Evolutionary conservation across 2,329 filamentous ascomycete genomes (phyloP), one percentile per base, ranked within the genome.

Genomic region (Byssothecium circinans): DNA sequence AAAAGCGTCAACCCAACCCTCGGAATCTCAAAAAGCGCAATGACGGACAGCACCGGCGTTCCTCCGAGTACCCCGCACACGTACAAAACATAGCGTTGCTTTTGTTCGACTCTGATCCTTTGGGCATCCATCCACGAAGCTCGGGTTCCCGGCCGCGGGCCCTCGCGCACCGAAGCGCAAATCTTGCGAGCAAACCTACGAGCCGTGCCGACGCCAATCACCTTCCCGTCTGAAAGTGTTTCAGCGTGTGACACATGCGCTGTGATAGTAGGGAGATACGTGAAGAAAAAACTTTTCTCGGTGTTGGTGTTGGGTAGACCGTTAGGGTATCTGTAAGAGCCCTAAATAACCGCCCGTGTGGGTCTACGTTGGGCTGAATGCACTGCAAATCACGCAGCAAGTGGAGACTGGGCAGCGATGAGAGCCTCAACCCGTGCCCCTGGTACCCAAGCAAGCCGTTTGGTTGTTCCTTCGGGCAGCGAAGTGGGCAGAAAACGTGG

Each of bases 361-460:
- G 49, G 41, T 44, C 43, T 18, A 18, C 19, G 41, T 50, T 51
- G 44, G 44, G 49, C 44, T 47, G 44, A 39, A 27, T 41, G 48
- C 48, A 41, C n/a, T 30, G 44, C 41, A 43, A 44, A 45, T 45
- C 39, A 33, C 27, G 48, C 43, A 36, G 19, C 39, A 22, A 20
- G 48, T 51, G 49, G 49, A 47, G 45, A 34, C 49, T 47, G 49
- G 44, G 44, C 44, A 45, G 49, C 49, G 25, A 47, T 15, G 11
- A 22, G 48, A 50, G 48, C 47, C 47, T 44, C 49, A 51, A 41
- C 41, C 41, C 44, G 35, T 43, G 15, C 17, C 25, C 35, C 37
- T 29, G 49, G 44, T 37, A 47, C 49, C 49, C 44, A 45, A 51
- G 45, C 36, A 30, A 15, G 11, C 18, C 8, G 14, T 27, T 43